Conservation (phyloP, 805 yeast genomes). For the Ogataea siamensis region DNA sequence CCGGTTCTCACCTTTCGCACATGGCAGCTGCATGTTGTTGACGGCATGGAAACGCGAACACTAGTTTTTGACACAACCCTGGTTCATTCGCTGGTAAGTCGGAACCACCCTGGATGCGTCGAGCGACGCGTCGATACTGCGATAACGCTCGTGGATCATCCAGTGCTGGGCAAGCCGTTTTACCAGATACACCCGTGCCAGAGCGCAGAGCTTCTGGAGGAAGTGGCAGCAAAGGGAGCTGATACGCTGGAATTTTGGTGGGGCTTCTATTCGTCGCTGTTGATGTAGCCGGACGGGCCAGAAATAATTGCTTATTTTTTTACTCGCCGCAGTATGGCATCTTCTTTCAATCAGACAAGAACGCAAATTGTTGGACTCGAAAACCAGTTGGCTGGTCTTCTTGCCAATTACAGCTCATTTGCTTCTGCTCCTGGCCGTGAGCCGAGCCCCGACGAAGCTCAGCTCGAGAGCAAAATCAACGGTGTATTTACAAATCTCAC, state of each 20-base stretch:
- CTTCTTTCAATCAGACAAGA: slow-evolving; percentile 65
- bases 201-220: slow-evolving; percentile 29
- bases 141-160: slow-evolving; percentile 14
- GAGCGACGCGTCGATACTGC: slow-evolving; percentile 11
- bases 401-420: slow-evolving; percentile 53
- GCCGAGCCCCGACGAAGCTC: slow-evolving; percentile 47
- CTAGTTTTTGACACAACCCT: slow-evolving; percentile 15
- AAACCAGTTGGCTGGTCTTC: slow-evolving; percentile 56
- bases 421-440: slow-evolving; percentile 50
- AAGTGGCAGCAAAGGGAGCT: slow-evolving; percentile 4
- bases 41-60: slow-evolving; percentile 10
- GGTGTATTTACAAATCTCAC: slow-evolving; percentile 51
- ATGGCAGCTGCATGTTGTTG: neutral
- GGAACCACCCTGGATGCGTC: slow-evolving; percentile 1
- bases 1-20: slow-evolving; percentile 22
- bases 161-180: slow-evolving; percentile 14
- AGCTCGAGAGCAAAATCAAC: slow-evolving; percentile 48
- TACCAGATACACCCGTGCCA: slow-evolving; percentile 43
- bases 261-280: slow-evolving; percentile 24
- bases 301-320: slow-evolving; percentile 4
- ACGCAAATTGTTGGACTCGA: slow-evolving; percentile 69
- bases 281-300: slow-evolving; percentile 5
- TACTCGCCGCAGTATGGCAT: slow-evolving; percentile 17
- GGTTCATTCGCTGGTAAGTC: slow-evolving; percentile 3
- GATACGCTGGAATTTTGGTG: slow-evolving; percentile 30